phyloP scores from a whole-genome alignment of 148 eudicot genomes.

The Rhododendron henanense region DNA sequence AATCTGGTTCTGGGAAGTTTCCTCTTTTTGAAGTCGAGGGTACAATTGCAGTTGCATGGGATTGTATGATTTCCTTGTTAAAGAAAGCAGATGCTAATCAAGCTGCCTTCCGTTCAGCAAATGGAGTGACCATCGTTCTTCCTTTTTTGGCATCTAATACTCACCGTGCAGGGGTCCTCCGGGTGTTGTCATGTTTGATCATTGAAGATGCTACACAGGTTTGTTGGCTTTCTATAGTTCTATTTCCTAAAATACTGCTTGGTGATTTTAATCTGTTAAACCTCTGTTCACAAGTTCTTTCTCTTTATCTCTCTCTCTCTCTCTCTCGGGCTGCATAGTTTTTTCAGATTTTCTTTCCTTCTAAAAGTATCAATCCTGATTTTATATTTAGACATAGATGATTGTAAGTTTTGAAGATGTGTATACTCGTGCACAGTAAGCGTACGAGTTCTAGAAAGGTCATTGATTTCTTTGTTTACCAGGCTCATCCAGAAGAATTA shows the following conservation, averaged over 20 bases:
- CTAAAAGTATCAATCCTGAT: neutral
- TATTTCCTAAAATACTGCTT: neutral
- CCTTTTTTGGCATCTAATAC: constrained; percentile 82
- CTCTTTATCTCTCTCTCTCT: neutral
- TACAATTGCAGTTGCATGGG: constrained; percentile 85
- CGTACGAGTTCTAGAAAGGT: neutral
- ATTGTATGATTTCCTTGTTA: constrained; percentile 83
- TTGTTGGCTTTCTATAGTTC: constrained; percentile 13
- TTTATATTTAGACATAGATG: neutral
- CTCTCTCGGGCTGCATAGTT: neutral
- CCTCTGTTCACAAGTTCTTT: neutral
- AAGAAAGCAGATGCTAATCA: constrained; percentile 95
- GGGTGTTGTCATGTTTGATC: constrained; percentile 84
- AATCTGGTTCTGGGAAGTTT: constrained; percentile 81
- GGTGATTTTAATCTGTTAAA: constrained; percentile 8
- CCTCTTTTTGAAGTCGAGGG: constrained; percentile 79
- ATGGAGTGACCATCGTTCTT: constrained; percentile 75
- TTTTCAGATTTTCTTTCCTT: neutral
- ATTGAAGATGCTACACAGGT: constrained; percentile 88
- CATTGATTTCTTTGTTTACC: constrained; percentile 18
- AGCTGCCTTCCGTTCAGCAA: constrained; percentile 80
- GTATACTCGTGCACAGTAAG: neutral
- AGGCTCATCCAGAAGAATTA: constrained; percentile 91
- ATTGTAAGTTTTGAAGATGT: neutral
- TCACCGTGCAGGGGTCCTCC: constrained; percentile 92